These are phyloP conservation scores for Metschnikowia cerradonensis DNA, from an alignment of 805 yeast species.

Conservation along the genomic window DNA sequence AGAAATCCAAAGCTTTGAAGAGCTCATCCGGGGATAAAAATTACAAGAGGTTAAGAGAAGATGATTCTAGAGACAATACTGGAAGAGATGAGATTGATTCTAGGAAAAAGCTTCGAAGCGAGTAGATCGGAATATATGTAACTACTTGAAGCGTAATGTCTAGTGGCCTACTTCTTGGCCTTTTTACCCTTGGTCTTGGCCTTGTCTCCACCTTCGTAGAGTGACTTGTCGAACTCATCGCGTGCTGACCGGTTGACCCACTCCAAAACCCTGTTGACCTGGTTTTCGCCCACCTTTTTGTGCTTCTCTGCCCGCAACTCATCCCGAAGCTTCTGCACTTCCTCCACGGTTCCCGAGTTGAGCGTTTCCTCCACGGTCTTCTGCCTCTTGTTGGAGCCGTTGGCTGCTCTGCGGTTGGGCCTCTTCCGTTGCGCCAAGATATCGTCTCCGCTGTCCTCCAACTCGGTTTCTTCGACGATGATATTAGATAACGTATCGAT, in stretches of 20 bases:
- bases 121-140: no score
- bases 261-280: conserved; percentile 44
- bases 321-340: conserved; percentile 20
- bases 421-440: conserved; percentile 24
- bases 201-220: conserved; percentile 53
- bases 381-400: conserved; percentile 35
- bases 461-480: conserved; percentile 11
- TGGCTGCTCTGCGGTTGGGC: conserved; percentile 25
- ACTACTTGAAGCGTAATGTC: conserved; percentile 1
- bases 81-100: no score
- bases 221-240: conserved; percentile 47
- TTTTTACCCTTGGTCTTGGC: conserved; percentile 19
- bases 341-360: conserved; percentile 25
- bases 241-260: conserved; percentile 63
- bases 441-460: conserved; percentile 31
- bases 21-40: neutral
- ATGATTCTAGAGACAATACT: no score
- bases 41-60: no score
- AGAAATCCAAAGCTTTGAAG: conserved; percentile 22
- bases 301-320: conserved; percentile 30
- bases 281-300: conserved; percentile 36
- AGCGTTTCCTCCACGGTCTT: conserved; percentile 31
- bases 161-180: conserved; percentile 15
- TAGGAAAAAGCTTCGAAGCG: no score
- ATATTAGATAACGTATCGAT: conserved; percentile 6